Evolutionary conservation across 2,329 filamentous ascomycete genomes (phyloP).

Genomic region (Sporothrix euskadiensis): DNA sequence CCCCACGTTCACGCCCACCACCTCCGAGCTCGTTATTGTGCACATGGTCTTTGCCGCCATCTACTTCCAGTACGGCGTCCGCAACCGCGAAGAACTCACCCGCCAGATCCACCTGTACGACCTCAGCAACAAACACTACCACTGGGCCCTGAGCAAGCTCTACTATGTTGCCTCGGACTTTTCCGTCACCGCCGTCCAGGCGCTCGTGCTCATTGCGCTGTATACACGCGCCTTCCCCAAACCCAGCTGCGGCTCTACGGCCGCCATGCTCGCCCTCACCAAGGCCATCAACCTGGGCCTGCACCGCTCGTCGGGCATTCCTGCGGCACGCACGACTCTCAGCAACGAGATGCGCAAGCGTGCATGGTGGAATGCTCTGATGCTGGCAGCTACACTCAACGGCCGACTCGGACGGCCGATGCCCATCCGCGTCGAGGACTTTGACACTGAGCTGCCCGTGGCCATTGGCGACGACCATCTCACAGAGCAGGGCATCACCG

Average conservation of each 20-base stretch:
- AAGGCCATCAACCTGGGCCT: slow-evolving; percentile 74
- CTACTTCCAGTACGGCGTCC: slow-evolving; percentile 72
- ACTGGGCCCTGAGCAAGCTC: slow-evolving; percentile 70
- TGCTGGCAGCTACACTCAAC: slow-evolving; percentile 66
- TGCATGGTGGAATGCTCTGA: slow-evolving; percentile 72
- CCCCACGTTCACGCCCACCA: slow-evolving; percentile 59
- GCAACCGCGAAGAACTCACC: slow-evolving; percentile 61
- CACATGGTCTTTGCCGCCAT: slow-evolving; percentile 81
- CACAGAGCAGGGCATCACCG: slow-evolving; percentile 60
- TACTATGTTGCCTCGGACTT: slow-evolving; percentile 63
- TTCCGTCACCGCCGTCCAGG: slow-evolving; percentile 69
- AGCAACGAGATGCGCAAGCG: slow-evolving; percentile 76
- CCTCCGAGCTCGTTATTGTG: slow-evolving; percentile 67
- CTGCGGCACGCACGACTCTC: slow-evolving; percentile 53
- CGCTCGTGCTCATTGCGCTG: slow-evolving; percentile 67
- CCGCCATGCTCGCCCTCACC: slow-evolving; percentile 64
- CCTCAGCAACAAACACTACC: slow-evolving; percentile 74
- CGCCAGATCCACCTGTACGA: slow-evolving; percentile 59
- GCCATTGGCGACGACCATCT: slow-evolving; percentile 70
- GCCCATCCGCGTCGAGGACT: slow-evolving; percentile 70
- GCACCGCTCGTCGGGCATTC: slow-evolving; percentile 65
- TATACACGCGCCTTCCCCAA: slow-evolving; percentile 79
- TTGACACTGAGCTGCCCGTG: slow-evolving; percentile 76
- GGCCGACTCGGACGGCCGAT: slow-evolving; percentile 78
- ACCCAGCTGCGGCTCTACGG: slow-evolving; percentile 70